phyloP scores from a whole-genome alignment of 768 basidiomycete genomes.

The Hydnomerulius pinastri region DNA sequence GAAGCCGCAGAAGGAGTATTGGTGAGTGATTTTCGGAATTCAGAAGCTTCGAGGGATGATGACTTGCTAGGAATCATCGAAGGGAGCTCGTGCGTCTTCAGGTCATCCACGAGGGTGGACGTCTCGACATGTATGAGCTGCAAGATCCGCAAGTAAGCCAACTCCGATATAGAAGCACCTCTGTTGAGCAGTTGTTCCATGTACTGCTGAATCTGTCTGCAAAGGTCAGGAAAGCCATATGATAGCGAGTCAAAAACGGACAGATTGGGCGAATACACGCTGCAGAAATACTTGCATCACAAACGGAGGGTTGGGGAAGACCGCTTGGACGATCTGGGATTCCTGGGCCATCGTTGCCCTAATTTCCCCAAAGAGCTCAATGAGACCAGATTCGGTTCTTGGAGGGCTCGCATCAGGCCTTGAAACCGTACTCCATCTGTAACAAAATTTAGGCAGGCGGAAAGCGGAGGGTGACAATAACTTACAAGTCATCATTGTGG shows the following conservation, averaged over 20 bases:
- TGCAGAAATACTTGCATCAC: slow-evolving; percentile 99
- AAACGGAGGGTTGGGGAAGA: slow-evolving; percentile 93
- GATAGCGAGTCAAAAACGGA: slow-evolving; percentile 40
- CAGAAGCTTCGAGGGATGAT: slow-evolving; percentile 56
- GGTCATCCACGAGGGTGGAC: slow-evolving; percentile 80
- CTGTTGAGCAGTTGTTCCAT: slow-evolving; percentile 85
- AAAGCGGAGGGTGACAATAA: slow-evolving; percentile 18
- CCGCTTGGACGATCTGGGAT: slow-evolving; percentile 96
- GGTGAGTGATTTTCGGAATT: slow-evolving; percentile 58
- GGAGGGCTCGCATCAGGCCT: slow-evolving; percentile 81
- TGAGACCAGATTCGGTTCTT: slow-evolving; percentile 74
- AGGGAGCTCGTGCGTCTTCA: slow-evolving; percentile 88
- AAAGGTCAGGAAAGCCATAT: slow-evolving; percentile 5
- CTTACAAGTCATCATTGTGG: slow-evolving; percentile 60
- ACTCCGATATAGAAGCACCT: slow-evolving; percentile 74
- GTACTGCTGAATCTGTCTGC: slow-evolving; percentile 88
- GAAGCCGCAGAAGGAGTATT: slow-evolving; percentile 43
- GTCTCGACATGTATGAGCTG: slow-evolving; percentile 85
- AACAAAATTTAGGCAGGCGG: slow-evolving; percentile 1
- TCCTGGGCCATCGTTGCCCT: slow-evolving; percentile 91
- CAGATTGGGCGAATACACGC: slow-evolving; percentile 96
- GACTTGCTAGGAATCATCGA: slow-evolving; percentile 60
- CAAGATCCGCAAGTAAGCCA: slow-evolving; percentile 88
- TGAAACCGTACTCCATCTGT: slow-evolving; percentile 79
- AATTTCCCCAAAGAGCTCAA: slow-evolving; percentile 84